phyloP scores from a whole-genome alignment of 495 filamentous ascomycete genomes.

The Tuber indicum region DNA sequence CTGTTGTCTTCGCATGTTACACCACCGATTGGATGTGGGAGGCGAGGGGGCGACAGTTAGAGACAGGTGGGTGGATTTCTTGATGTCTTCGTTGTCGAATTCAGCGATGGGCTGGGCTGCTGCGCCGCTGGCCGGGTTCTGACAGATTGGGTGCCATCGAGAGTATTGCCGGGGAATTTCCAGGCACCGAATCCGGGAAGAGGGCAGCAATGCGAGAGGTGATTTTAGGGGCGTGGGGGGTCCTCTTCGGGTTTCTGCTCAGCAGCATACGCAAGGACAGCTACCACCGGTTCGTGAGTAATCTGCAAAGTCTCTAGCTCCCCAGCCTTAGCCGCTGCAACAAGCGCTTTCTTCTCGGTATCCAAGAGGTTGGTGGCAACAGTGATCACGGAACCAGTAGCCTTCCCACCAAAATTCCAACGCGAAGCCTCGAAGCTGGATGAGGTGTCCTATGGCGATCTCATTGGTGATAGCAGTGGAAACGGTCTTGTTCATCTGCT shows the following conservation, averaged over 20 bases:
- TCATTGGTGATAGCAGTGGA: constrained; percentile 74
- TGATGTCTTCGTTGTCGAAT: constrained; percentile 86
- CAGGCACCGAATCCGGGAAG: constrained; percentile 71
- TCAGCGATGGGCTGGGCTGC: constrained; percentile 89
- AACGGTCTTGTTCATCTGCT: constrained; percentile 57
- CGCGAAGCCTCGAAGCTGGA: constrained; percentile 71
- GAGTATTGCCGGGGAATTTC: constrained; percentile 75
- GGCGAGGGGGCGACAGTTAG: constrained; percentile 92
- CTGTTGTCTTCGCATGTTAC: constrained; percentile 58
- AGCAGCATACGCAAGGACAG: constrained; percentile 86
- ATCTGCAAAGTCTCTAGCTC: constrained; percentile 85
- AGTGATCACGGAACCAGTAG: constrained; percentile 86
- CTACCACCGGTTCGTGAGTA: constrained; percentile 86
- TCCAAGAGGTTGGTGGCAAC: constrained; percentile 90
- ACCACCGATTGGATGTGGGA: constrained; percentile 83
- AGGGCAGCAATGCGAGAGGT: constrained; percentile 64
- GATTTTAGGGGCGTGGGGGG: constrained; percentile 90
- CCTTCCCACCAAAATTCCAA: constrained; percentile 84
- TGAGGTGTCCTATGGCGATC: constrained; percentile 76
- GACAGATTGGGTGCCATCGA: constrained; percentile 81
- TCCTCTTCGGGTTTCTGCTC: too few species aligned
- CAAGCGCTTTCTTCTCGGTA: constrained; percentile 71
- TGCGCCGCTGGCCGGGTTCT: constrained; percentile 83
- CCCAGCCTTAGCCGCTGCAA: constrained; percentile 68
- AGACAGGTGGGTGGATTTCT: constrained; percentile 89